Percentiles rank a stretch among this genome's conserved stretches.
Evolutionary conservation across 345 rosid species (phyloP).

Genomic region (Angophora floribunda): DNA sequence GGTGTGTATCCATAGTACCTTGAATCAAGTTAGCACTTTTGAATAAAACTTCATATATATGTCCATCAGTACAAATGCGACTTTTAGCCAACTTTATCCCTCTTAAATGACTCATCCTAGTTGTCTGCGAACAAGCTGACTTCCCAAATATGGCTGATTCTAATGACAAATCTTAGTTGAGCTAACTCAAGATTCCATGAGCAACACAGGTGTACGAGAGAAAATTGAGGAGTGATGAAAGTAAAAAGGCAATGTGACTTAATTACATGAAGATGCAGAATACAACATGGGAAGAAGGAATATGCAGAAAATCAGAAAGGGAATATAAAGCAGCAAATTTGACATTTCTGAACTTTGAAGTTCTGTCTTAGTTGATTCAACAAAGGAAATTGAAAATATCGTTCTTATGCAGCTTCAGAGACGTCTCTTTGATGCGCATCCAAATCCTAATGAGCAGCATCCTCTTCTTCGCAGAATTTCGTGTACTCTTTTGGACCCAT

Average conservation of each 20-base stretch:
- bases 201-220: background rate
- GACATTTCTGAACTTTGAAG: background rate
- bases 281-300: background rate
- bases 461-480: conserved; percentile 92
- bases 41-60: background rate
- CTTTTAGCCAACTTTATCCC: background rate
- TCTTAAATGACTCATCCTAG: background rate
- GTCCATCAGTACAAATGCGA: background rate
- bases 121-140: background rate
- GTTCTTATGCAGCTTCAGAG: background rate
- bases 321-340: background rate
- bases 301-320: background rate
- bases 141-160: background rate
- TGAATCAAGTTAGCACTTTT: background rate
- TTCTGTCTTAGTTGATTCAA: background rate
- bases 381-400: background rate
- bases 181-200: background rate
- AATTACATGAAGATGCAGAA: conserved; percentile 7
- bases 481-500: conserved; percentile 77
- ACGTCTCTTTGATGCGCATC: background rate
- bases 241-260: background rate
- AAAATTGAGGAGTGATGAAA: background rate
- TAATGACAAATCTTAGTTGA: background rate
- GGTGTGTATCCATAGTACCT: background rate
- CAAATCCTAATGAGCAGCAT: conserved; percentile 59